Evolutionary conservation across 345 rosid species (phyloP).

Genomic region (Murraya paniculata): DNA sequence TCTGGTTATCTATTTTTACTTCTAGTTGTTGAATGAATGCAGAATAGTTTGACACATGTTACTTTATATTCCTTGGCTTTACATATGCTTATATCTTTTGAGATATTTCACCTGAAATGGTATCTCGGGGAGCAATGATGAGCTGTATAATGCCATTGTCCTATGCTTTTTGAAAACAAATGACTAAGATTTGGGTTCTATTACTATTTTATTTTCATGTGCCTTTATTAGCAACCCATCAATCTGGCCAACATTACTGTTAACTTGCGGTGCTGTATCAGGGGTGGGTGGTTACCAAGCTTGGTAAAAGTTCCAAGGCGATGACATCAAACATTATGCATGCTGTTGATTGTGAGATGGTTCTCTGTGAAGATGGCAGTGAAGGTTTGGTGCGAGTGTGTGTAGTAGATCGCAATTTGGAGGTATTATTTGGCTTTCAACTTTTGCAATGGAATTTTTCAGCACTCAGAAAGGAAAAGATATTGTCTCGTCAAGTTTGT

Average conservation of each 20-base stretch:
- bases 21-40: background rate
- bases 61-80: too few relatives aligned
- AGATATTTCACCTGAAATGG: too few relatives aligned
- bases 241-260: background rate
- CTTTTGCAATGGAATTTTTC: background rate
- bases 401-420: constrained; percentile 66
- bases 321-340: constrained; percentile 43
- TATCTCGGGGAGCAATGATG: background rate
- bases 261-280: constrained; percentile 25
- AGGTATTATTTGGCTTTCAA: constrained; percentile 38
- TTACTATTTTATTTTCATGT: background rate
- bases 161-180: background rate
- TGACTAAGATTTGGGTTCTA: background rate
- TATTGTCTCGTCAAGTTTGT: background rate
- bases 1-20: background rate
- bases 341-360: constrained; percentile 99
- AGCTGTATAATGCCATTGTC: background rate
- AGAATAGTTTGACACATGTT: background rate
- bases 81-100: too few relatives aligned
- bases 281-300: constrained; percentile 70
- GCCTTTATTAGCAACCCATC: background rate
- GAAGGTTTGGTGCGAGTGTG: constrained; percentile 83
- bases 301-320: constrained; percentile 42
- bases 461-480: background rate
- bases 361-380: constrained; percentile 85